Conservation (phyloP, 352 stramenopile genomes). For the Phytophthora multivora region DNA sequence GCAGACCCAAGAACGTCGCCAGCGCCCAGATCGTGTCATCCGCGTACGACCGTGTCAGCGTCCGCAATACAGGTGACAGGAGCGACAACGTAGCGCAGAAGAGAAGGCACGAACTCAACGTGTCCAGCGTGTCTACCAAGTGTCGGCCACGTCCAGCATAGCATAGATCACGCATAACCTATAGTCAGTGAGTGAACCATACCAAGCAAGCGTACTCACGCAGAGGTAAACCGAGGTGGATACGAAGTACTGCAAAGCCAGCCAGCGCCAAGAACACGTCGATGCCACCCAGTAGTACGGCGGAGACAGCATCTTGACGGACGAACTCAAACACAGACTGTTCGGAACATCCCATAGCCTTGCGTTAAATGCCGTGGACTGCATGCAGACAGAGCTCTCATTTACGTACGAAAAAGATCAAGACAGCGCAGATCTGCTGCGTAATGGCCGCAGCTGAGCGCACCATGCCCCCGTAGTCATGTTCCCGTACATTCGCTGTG, state of each 20-base stretch:
- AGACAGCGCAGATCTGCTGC: constrained; percentile 88
- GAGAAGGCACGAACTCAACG: constrained; percentile 72
- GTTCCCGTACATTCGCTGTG: constrained; percentile 79
- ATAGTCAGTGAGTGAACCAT: neutral
- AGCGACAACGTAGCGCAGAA: constrained; percentile 88
- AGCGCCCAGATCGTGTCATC: constrained; percentile 93
- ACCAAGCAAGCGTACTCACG: constrained; percentile 32
- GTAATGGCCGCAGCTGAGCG: constrained; percentile 83
- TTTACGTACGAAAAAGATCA: constrained; percentile 87
- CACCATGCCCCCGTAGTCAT: constrained; percentile 88
- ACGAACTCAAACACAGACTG: constrained; percentile 83
- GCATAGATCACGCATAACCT: neutral
- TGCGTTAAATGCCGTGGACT: neutral
- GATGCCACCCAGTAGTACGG: constrained; percentile 55
- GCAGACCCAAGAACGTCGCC: constrained; percentile 66
- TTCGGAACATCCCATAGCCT: neutral
- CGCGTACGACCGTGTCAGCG: constrained; percentile 89
- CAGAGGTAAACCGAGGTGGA: constrained; percentile 39
- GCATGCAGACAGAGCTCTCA: neutral
- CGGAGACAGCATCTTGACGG: constrained; percentile 57
- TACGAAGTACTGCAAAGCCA: constrained; percentile 63
- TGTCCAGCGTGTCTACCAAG: constrained; percentile 48
- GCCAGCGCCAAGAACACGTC: constrained; percentile 59
- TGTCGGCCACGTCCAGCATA: neutral
- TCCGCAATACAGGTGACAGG: constrained; percentile 89